Evolutionary conservation across 2,329 filamentous ascomycete species (phyloP), one percentile per base, ranked within the genome.

Genomic region (Aureobasidium sp.): DNA sequence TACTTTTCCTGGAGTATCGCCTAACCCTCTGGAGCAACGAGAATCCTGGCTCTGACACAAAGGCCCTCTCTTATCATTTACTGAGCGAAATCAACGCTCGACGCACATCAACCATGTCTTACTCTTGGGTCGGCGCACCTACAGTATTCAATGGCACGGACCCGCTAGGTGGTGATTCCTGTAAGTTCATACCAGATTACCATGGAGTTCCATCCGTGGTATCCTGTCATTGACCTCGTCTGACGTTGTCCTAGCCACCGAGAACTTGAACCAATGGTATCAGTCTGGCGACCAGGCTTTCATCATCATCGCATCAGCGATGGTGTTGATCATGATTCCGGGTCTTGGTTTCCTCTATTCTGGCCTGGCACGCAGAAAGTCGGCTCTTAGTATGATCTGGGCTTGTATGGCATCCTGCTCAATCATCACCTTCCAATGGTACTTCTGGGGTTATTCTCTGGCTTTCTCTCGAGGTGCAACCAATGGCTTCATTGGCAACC

Each of bases 301-400:
- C 80, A 97, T 97, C 76, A 82, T 97, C 75, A 77, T 97, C 70
- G 83, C 89, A 64, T 85, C 92, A 64, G 92, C 90, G 74, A 96
- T 97, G 88, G 93, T 97, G 67, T 78, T 97, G 79, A 79, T 97
- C 77, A 99, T 97, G 94, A 82, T 97, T 34, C 94, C 94, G 34
- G 94, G 94, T 70, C 92, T 99, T 70, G 92, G 91, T 62, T 97
- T 99, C 78, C 86, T 99, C 67, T 99, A 99, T 80, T 97, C 93
- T 14, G 94, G 94, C 68, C 87, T 97, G 68, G 93, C 94, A n/a
- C 88, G 94, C 68, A 86, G 94, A 81, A 99, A 99, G 81, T 97
- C 94, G 5, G 94, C 94, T 34, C 84, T 99, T 47, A 96, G 91
- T 66, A 88, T 97, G 81, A 94, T 99, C 72, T 97, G 92, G 91